Conservation (phyloP, 371 early-diverging fungal genomes). For the Circinella minor region DNA sequence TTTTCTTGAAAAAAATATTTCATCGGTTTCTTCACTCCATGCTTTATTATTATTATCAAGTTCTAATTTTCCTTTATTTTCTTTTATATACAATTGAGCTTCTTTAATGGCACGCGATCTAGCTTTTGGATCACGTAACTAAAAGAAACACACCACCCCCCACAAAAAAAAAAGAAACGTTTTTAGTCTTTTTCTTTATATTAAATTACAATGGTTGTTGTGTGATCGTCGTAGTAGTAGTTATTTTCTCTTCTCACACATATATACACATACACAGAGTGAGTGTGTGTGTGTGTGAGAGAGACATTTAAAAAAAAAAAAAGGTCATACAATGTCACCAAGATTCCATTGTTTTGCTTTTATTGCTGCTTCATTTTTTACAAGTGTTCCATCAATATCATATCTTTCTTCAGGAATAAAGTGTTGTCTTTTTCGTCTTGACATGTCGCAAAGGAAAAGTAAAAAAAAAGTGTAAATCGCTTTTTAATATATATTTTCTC, state of each 20-base stretch:
- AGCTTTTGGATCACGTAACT: constrained; percentile 36
- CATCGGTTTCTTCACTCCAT: constrained; percentile 51
- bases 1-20: constrained; percentile 47
- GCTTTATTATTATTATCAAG: constrained; percentile 14
- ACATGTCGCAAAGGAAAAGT: not conserved
- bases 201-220: no score
- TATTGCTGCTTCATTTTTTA: constrained; percentile 36
- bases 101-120: constrained; percentile 35
- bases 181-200: no score
- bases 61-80: constrained; percentile 10
- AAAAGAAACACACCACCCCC: no score
- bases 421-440: constrained; percentile 6
- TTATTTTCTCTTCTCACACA: no score
- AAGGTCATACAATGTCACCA: constrained; percentile 39
- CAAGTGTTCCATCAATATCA: constrained; percentile 41
- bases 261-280: no score
- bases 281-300: no score
- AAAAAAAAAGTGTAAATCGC: not conserved
- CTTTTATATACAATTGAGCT: constrained; percentile 42
- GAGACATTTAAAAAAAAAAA: no score
- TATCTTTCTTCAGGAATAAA: constrained; percentile 44
- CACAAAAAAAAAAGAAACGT: not conserved
- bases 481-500: no score
- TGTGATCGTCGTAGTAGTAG: not conserved
- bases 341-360: constrained; percentile 45